Conservation (phyloP, 108 stramenopile species). For the Epithemia pelagica region DNA sequence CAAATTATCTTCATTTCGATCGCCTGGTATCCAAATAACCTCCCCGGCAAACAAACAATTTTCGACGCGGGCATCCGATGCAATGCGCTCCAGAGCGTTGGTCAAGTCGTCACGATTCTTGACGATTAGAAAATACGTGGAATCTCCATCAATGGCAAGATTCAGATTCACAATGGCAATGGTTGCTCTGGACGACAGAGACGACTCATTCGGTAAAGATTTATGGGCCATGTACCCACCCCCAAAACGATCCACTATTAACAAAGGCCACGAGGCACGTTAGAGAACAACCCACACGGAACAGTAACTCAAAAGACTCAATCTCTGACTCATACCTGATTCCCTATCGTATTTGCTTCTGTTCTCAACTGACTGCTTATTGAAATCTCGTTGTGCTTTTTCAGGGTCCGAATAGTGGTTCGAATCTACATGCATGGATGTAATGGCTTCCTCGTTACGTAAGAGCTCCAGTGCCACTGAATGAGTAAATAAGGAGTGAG, state of each 20-base stretch:
- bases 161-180: slow-evolving; percentile 50
- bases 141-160: slow-evolving; percentile 56
- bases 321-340: slow-evolving; percentile 18
- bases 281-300: too few species aligned
- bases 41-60: slow-evolving; percentile 51
- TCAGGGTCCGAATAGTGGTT: slow-evolving; percentile 24
- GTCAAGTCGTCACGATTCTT: slow-evolving; percentile 31
- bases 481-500: slow-evolving; percentile 1
- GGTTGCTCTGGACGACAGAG: slow-evolving; percentile 27
- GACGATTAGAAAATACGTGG: slow-evolving; percentile 25
- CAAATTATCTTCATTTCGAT: slow-evolving; percentile 22
- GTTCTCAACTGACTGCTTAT: slow-evolving; percentile 29
- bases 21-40: slow-evolving; percentile 56
- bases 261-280: too few species aligned
- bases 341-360: slow-evolving; percentile 65
- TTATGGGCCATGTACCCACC: slow-evolving; percentile 27
- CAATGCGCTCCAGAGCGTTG: slow-evolving; percentile 41
- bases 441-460: slow-evolving; percentile 42
- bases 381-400: slow-evolving; percentile 47
- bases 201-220: neutral
- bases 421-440: slow-evolving; percentile 34
- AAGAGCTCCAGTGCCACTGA: slow-evolving; percentile 51
- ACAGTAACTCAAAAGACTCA: neutral
- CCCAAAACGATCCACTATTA: slow-evolving; percentile 39
- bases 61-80: slow-evolving; percentile 43